Evolutionary conservation across 2,329 filamentous ascomycete genomes (phyloP).

Genomic region (Colletotrichum filicis): DNA sequence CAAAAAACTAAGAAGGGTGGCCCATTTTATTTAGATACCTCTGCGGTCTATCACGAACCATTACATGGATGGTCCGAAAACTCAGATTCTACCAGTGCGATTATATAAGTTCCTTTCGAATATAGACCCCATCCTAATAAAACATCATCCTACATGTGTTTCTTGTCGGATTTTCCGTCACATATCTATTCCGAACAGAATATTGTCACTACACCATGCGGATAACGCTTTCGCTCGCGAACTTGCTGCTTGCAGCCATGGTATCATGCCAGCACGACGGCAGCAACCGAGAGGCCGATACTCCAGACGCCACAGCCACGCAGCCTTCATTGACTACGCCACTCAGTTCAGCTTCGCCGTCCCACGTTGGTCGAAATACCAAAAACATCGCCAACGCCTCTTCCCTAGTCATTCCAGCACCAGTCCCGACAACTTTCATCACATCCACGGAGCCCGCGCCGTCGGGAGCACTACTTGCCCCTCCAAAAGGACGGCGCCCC

Average conservation of each 20-base stretch:
- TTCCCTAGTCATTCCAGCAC: background rate
- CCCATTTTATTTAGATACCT: background rate
- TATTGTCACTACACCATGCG: background rate
- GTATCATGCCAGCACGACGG: background rate
- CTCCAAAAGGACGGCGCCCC: too few species aligned
- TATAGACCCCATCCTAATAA: too few species aligned
- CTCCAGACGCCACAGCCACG: background rate
- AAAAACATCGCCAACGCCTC: background rate
- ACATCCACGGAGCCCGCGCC: background rate
- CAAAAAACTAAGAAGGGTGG: too few species aligned
- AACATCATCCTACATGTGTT: background rate
- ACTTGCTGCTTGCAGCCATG: background rate
- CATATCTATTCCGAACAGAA: background rate
- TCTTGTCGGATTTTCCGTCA: background rate
- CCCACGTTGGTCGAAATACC: background rate
- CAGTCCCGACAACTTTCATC: background rate
- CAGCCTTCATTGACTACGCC: background rate
- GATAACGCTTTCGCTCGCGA: background rate
- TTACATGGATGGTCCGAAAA: background rate
- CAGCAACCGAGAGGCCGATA: background rate
- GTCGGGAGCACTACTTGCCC: too few species aligned
- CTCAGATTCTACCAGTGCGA: background rate
- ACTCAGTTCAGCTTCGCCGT: background rate
- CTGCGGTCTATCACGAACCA: background rate
- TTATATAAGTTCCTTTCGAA: background rate